These are phyloP conservation scores for Globisporangium spinosum DNA, from an alignment of 352 stramenopile genomes.

Conservation along the genomic window DNA sequence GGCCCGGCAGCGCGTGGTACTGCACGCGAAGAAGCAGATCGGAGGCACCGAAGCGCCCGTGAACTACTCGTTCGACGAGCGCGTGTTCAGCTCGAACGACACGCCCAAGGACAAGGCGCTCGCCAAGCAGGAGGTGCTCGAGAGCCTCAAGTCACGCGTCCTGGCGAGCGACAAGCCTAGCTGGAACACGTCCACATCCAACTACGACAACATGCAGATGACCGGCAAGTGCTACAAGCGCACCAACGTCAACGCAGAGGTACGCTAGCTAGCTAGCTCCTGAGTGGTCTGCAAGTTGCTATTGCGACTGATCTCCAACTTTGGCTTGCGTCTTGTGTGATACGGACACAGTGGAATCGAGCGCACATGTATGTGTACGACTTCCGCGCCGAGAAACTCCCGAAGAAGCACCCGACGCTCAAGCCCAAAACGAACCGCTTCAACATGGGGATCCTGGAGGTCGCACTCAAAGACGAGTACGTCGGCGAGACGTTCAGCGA, in stretches of 20 bases:
- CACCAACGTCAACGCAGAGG: slow-evolving; percentile 76
- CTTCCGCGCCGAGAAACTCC: slow-evolving; percentile 79
- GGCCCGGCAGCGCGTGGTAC: slow-evolving; percentile 9
- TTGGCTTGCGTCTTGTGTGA: not conserved
- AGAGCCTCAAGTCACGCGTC: slow-evolving; percentile 57
- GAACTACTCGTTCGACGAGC: slow-evolving; percentile 71
- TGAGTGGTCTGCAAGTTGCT: no score
- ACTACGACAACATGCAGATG: slow-evolving; percentile 73
- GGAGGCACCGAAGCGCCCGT: slow-evolving; percentile 51
- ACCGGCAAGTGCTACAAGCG: slow-evolving; percentile 72
- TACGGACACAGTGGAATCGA: slow-evolving; percentile 49
- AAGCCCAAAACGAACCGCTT: slow-evolving; percentile 76
- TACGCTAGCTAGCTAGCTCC: slow-evolving; percentile 13
- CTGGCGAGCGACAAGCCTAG: slow-evolving; percentile 44
- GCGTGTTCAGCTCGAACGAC: slow-evolving; percentile 63
- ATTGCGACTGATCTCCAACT: not conserved
- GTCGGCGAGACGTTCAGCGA: slow-evolving; percentile 64
- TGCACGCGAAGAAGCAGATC: slow-evolving; percentile 63
- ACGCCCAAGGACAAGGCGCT: slow-evolving; percentile 47
- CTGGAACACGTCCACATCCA: slow-evolving; percentile 68
- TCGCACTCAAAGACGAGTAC: slow-evolving; percentile 60
- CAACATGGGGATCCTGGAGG: slow-evolving; percentile 73
- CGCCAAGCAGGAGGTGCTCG: slow-evolving; percentile 63
- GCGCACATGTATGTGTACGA: slow-evolving; percentile 86
- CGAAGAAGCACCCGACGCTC: slow-evolving; percentile 69